Evolutionary conservation across 208 protist species (phyloP).

Genomic region (Leishmania mexicana): DNA sequence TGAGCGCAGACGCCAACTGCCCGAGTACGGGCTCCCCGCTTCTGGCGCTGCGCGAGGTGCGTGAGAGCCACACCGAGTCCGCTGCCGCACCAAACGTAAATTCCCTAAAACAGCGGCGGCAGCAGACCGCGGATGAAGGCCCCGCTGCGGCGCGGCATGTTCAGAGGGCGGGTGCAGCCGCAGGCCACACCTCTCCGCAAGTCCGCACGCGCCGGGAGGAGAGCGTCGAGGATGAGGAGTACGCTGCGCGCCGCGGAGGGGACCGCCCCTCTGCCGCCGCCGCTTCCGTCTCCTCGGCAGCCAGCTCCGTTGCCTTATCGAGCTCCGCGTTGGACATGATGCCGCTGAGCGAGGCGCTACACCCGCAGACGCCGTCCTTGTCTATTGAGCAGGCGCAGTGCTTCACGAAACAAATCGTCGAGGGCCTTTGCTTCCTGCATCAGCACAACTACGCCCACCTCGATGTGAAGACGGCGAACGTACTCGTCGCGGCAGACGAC

Average conservation of each 20-base stretch:
- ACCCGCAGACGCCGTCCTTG: slow-evolving; percentile 53
- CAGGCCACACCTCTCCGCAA: background rate
- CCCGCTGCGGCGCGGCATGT: background rate
- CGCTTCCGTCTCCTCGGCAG: slow-evolving; percentile 6
- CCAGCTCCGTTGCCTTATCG: slow-evolving; percentile 3
- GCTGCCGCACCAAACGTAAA: background rate
- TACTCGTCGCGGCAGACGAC: slow-evolving; percentile 75
- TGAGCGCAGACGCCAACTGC: slow-evolving; percentile 10
- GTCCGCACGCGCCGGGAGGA: background rate
- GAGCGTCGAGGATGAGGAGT: slow-evolving; percentile 9
- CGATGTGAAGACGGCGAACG: slow-evolving; percentile 92
- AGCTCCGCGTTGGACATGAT: slow-evolving; percentile 31
- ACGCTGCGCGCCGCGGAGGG: background rate
- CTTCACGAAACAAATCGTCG: slow-evolving; percentile 73
- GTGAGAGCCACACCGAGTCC: background rate
- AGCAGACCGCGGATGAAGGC: background rate
- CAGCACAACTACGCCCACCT: slow-evolving; percentile 82
- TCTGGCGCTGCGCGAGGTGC: slow-evolving; percentile 4
- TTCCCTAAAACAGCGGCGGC: background rate
- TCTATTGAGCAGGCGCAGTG: slow-evolving; percentile 67
- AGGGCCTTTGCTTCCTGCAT: slow-evolving; percentile 86
- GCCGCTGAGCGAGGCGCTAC: slow-evolving; percentile 34
- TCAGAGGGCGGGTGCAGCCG: background rate
- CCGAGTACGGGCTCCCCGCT: slow-evolving; percentile 14
- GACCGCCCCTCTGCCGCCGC: background rate